Evolutionary conservation across 495 filamentous ascomycete genomes (phyloP), one percentile per base, ranked within the genome.

Genomic region (Neurospora tetraspora): DNA sequence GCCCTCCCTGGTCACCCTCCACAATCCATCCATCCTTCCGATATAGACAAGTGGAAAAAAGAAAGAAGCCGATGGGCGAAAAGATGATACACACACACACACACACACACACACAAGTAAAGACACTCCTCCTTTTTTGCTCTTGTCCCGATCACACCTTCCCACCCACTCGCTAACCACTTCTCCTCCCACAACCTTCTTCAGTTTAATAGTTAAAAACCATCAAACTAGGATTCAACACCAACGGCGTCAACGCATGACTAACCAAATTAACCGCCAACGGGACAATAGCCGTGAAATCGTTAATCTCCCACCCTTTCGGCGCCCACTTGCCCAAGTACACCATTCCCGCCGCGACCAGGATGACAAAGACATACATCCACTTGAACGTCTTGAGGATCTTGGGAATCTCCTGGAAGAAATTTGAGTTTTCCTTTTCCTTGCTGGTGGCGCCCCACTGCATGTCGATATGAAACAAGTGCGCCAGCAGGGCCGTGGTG

Each of bases 351-450:
- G 79, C 81, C 34, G 91, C 86, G 68, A 86, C 84, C 16, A 88
- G n/a, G 12, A 89, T 73, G 5, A 88, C 83, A 79, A 91, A 91
- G 16, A 83, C 73, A 77, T 92, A 90, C 72, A 86, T 89, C 80
- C 88, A 91, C 79, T 91, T 92, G 83, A 93, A 93, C 71, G 81
- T 86, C 80, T 87, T 88, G 47, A 92, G 78, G 8, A 93, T 89
- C 78, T 90, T 91, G 5, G 91, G 91, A 20, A 91, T 87, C 74
- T 92, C 91, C 69, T 89, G 88, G 81, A 92, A 93, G 83, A 93
- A 93, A 78, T 91, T 91, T 70, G 85, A 86, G 77, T 89, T 86
- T 77, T 90, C 88, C 47, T 86, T 86, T 78, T 91, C 89, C 77
- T 91, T 91, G 39, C 87, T 83, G 0, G 89, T 91, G 1, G 88